phyloP scores from a whole-genome alignment of 257 asterid species.

The Knoxia roxburghii region DNA sequence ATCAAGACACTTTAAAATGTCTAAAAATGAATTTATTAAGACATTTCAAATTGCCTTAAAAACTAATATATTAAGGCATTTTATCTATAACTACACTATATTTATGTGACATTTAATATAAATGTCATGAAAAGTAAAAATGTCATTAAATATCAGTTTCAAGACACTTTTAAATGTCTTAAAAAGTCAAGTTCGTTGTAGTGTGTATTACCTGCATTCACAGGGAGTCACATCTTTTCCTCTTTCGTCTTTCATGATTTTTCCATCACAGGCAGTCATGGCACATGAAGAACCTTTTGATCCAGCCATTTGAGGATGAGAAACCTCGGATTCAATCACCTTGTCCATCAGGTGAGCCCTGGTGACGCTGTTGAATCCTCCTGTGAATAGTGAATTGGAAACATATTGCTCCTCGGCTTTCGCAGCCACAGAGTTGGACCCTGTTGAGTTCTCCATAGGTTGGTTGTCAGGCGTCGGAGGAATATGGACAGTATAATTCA shows the following conservation, averaged over 20 bases:
- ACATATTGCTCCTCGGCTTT: slow-evolving; percentile 33
- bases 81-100: too few relatives aligned
- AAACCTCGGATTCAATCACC: slow-evolving; percentile 27
- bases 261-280: slow-evolving; percentile 28
- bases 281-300: slow-evolving; percentile 28
- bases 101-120: too few relatives aligned
- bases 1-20: too few relatives aligned
- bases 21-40: too few relatives aligned
- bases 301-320: slow-evolving; percentile 33
- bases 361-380: slow-evolving; percentile 28
- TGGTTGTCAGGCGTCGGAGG: slow-evolving; percentile 34
- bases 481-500: slow-evolving; percentile 26
- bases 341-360: slow-evolving; percentile 35
- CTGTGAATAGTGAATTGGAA: slow-evolving; percentile 30
- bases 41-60: too few relatives aligned
- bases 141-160: too few relatives aligned
- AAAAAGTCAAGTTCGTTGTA: too few relatives aligned
- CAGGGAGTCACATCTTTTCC: slow-evolving; percentile 30
- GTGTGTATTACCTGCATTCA: slow-evolving; percentile 24
- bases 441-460: slow-evolving; percentile 25
- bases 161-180: too few relatives aligned
- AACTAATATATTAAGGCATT: too few relatives aligned
- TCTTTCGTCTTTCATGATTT: slow-evolving; percentile 27
- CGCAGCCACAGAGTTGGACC: not conserved
- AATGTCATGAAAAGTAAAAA: too few relatives aligned